Evolutionary conservation across 2,329 filamentous ascomycete species (phyloP).

Genomic region (Mollisia scopiformis): DNA sequence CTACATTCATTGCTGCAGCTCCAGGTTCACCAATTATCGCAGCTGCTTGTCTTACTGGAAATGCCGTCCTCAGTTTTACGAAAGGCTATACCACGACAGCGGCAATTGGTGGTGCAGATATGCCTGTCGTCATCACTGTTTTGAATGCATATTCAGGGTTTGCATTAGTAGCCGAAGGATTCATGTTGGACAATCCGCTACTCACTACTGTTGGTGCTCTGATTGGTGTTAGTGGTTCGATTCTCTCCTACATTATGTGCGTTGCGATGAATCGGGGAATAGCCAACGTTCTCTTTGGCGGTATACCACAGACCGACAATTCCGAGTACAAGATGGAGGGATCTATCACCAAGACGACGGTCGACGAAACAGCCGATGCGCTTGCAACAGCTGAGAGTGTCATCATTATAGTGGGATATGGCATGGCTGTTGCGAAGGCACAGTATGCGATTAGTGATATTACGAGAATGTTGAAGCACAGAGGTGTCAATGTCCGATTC

Average conservation of each 20-base stretch:
- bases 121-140: slow-evolving; percentile 90
- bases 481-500: slow-evolving; percentile 81
- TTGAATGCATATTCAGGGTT: slow-evolving; percentile 92
- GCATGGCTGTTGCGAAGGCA: slow-evolving; percentile 92
- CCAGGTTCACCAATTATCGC: slow-evolving; percentile 79
- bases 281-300: slow-evolving; percentile 88
- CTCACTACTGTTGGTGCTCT: slow-evolving; percentile 84
- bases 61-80: slow-evolving; percentile 76
- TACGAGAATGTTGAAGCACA: slow-evolving; percentile 70
- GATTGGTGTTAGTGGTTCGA: slow-evolving; percentile 87
- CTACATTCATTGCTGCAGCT: slow-evolving; percentile 79
- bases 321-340: slow-evolving; percentile 78
- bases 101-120: slow-evolving; percentile 90
- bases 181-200: slow-evolving; percentile 88
- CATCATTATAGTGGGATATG: slow-evolving; percentile 84
- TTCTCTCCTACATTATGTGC: slow-evolving; percentile 85
- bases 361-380: slow-evolving; percentile 80
- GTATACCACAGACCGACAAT: slow-evolving; percentile 66
- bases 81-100: slow-evolving; percentile 89
- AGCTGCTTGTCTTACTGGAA: slow-evolving; percentile 76
- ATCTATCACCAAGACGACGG: slow-evolving; percentile 73
- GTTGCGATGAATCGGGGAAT: slow-evolving; percentile 90
- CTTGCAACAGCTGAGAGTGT: slow-evolving; percentile 79
- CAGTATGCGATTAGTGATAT: slow-evolving; percentile 91
- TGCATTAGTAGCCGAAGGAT: slow-evolving; percentile 84